These are phyloP conservation scores for Berkeleyomyces basicola DNA, from an alignment of 2,329 filamentous ascomycete genomes.

Conservation along the genomic window DNA sequence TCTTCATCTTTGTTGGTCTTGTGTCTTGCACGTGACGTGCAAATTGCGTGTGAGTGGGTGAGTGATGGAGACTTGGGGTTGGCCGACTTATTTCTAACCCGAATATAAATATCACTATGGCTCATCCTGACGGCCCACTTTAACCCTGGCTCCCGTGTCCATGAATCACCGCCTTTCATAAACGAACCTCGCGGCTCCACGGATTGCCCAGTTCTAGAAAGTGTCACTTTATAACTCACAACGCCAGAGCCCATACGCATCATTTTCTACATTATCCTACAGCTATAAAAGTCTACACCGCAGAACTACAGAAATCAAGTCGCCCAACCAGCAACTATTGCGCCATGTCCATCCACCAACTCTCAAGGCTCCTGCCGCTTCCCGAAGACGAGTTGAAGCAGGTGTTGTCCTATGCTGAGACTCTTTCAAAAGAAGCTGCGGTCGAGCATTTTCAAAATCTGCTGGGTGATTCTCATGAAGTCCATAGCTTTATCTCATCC, in stretches of 20 bases:
- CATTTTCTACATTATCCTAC: not conserved
- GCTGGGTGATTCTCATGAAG: slow-evolving; percentile 67
- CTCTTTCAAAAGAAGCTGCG: slow-evolving; percentile 59
- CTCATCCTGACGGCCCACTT: not conserved
- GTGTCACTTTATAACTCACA: not conserved
- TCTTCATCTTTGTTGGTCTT: not conserved
- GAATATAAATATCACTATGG: slow-evolving; percentile 5
- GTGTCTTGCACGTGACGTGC: not conserved
- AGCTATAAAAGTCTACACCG: not conserved
- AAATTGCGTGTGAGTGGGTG: too few relatives aligned
- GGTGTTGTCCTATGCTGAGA: slow-evolving; percentile 64
- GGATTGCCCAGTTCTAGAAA: not conserved
- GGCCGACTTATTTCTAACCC: not conserved
- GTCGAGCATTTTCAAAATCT: slow-evolving; percentile 77
- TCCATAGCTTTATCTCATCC: slow-evolving; percentile 59
- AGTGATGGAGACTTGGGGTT: too few relatives aligned
- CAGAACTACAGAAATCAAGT: not conserved
- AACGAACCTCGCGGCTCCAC: not conserved
- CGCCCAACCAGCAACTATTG: not conserved
- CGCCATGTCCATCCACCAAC: slow-evolving; percentile 43
- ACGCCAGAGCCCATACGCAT: not conserved
- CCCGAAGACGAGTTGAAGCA: slow-evolving; percentile 74
- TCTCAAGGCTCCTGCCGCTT: slow-evolving; percentile 66
- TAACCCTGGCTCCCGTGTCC: not conserved
- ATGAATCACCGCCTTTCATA: not conserved